phyloP scores from a whole-genome alignment of 768 basidiomycete species.

The Mycena chlorophos region DNA sequence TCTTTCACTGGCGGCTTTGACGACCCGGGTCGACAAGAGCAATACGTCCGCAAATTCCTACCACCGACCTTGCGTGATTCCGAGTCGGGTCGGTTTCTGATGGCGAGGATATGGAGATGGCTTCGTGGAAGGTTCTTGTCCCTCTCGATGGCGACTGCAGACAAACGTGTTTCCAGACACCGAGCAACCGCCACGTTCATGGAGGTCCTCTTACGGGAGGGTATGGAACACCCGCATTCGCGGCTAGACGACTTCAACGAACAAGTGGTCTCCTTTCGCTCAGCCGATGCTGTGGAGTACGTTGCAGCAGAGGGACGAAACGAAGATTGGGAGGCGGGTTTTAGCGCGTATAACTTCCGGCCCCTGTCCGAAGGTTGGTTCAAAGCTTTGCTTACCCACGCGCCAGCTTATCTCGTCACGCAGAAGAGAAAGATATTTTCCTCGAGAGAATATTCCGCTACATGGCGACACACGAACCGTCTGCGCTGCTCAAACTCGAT shows the following conservation, averaged over 20 bases:
- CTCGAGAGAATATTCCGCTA: neutral
- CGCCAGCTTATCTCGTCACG: neutral
- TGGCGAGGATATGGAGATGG: slow-evolving; percentile 16
- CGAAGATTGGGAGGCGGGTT: neutral
- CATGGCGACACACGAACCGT: neutral
- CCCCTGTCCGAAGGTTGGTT: neutral
- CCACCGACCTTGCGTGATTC: slow-evolving; percentile 1
- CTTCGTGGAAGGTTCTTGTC: slow-evolving; percentile 9
- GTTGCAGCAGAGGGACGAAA: neutral
- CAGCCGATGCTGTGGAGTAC: neutral
- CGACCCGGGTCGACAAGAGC: neutral
- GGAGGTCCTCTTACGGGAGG: neutral
- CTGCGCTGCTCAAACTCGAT: neutral
- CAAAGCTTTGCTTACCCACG: neutral
- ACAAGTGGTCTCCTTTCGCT: too few relatives aligned
- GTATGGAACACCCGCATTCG: neutral
- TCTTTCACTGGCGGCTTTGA: slow-evolving; percentile 9
- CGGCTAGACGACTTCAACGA: neutral
- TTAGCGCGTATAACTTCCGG: neutral
- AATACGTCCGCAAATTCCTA: slow-evolving; percentile 8
- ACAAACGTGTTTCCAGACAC: neutral
- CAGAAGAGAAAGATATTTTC: neutral
- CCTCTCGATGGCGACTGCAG: neutral
- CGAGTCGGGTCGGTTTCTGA: neutral
- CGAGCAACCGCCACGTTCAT: slow-evolving; percentile 2